Evolutionary conservation across 192 early-diverging fungal species (phyloP).

Genomic region (Spizellomyces sp.): DNA sequence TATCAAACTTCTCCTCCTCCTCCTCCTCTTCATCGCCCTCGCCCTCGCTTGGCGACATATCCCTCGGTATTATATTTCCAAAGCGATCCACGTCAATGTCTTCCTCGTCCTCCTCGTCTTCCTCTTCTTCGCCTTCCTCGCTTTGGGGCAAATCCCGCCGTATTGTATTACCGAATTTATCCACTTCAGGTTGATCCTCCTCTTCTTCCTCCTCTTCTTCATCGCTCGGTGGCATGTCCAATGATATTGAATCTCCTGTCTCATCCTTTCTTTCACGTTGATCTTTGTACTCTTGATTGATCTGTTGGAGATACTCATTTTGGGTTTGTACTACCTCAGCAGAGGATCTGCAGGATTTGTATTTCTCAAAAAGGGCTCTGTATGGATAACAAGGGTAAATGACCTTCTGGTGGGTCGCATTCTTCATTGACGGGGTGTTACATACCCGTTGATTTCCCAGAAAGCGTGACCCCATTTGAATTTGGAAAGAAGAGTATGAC

Average conservation of each 20-base stretch:
- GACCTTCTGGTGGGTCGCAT: not conserved
- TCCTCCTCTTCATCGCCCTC: conserved; percentile 25
- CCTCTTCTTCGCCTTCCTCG: conserved; percentile 53
- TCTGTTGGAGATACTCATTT: conserved; percentile 76
- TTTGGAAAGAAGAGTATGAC: conserved; percentile 75
- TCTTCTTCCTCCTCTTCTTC: conserved; percentile 24
- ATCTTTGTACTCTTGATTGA: conserved; percentile 66
- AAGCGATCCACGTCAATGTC: conserved; percentile 33
- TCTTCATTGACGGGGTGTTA: not conserved
- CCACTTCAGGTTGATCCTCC: conserved; percentile 22
- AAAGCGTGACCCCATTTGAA: conserved; percentile 98
- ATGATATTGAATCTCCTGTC: not conserved
- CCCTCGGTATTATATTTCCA: conserved; percentile 35
- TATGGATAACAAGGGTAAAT: too few species aligned
- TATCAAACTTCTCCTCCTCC: conserved; percentile 31
- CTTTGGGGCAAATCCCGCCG: too few species aligned
- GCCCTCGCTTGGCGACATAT: not conserved
- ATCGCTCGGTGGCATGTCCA: conserved; percentile 7
- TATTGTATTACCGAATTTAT: conserved; percentile 19
- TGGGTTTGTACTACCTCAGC: conserved; percentile 73
- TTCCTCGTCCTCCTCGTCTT: conserved; percentile 41
- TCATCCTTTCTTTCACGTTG: conserved; percentile 9
- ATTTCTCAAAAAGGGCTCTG: conserved; percentile 74
- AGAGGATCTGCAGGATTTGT: conserved; percentile 75
- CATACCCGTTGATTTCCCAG: conserved; percentile 79